Evolutionary conservation across 2,329 filamentous ascomycete genomes (phyloP).

Genomic region (Aspergillus pseudonomiae): DNA sequence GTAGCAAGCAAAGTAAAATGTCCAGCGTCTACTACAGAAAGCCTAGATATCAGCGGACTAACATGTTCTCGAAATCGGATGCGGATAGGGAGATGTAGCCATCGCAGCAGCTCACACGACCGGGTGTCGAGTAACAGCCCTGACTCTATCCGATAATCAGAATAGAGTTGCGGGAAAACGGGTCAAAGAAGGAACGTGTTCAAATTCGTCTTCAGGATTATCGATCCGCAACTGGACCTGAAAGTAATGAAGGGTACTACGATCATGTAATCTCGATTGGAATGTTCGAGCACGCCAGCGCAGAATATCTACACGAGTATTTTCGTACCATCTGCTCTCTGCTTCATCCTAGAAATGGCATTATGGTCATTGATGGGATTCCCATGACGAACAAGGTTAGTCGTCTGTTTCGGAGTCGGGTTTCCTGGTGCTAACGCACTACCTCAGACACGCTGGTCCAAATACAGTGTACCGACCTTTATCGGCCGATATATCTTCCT

Average conservation of each 20-base stretch:
- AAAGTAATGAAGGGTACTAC: conserved; percentile 48
- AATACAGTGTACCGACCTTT: conserved; percentile 70
- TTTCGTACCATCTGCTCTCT: conserved; percentile 66
- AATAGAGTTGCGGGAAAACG: conserved; percentile 68
- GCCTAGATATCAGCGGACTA: conserved; percentile 66
- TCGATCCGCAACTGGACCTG: conserved; percentile 59
- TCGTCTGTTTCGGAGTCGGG: neutral
- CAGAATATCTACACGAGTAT: conserved; percentile 68
- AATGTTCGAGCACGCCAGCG: conserved; percentile 75
- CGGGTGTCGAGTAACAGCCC: conserved; percentile 68
- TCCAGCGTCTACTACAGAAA: conserved; percentile 67
- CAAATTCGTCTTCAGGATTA: conserved; percentile 72
- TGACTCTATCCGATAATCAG: conserved; percentile 71
- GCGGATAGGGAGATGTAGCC: conserved; percentile 74
- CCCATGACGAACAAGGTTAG: conserved; percentile 68
- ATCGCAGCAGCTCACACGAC: conserved; percentile 69
- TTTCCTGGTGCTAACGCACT: neutral
- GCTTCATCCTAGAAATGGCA: conserved; percentile 65
- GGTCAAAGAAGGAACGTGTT: conserved; percentile 61
- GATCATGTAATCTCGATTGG: conserved; percentile 77
- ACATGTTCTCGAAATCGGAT: conserved; percentile 74
- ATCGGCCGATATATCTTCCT: conserved; percentile 79
- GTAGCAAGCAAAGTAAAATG: conserved; percentile 67
- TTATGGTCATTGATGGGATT: conserved; percentile 75
- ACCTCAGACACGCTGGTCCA: conserved; percentile 59